Evolutionary conservation across 2,329 filamentous ascomycete species (phyloP).

Genomic region (Trichoderma koningiopsis): DNA sequence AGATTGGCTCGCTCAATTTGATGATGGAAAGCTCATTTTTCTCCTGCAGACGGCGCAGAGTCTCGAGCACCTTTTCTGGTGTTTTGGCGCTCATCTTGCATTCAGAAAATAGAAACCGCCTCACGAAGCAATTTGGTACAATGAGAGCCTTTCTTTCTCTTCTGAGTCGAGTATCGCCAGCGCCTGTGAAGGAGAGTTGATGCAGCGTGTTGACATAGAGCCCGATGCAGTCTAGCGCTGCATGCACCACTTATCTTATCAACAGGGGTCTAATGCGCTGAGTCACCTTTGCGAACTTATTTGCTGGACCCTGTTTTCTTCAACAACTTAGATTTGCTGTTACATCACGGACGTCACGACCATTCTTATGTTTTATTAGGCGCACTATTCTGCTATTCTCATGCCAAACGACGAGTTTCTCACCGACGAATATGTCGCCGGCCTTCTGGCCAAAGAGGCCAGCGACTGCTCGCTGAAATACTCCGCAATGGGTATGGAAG

Average conservation of each 20-base stretch:
- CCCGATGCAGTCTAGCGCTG: slow-evolving; percentile 32
- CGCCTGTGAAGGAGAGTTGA: slow-evolving; percentile 4
- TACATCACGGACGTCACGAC: background rate
- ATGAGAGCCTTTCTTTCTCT: background rate
- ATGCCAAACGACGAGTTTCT: slow-evolving; percentile 55
- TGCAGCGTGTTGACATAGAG: slow-evolving; percentile 44
- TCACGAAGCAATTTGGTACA: background rate
- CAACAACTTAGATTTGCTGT: background rate
- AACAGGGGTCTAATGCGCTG: background rate
- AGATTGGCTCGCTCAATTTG: slow-evolving; percentile 74
- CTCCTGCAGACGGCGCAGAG: slow-evolving; percentile 57
- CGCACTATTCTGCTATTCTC: background rate
- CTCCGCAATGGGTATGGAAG: slow-evolving; percentile 72
- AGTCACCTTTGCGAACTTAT: slow-evolving; percentile 2
- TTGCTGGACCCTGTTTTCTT: background rate
- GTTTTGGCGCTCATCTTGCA: slow-evolving; percentile 38
- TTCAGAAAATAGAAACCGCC: background rate
- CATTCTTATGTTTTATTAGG: background rate
- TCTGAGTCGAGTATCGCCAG: background rate
- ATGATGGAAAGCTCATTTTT: slow-evolving; percentile 71
- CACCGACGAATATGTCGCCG: slow-evolving; percentile 78
- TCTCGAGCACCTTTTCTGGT: slow-evolving; percentile 47
- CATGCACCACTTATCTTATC: slow-evolving; percentile 19
- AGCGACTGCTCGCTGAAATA: slow-evolving; percentile 72
- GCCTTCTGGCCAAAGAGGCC: slow-evolving; percentile 79